A percentile compares a stretch with the other conserved stretches of the same genome.
Evolutionary conservation across 208 protist species (phyloP).

Genomic region (Trypanosoma congolense): DNA sequence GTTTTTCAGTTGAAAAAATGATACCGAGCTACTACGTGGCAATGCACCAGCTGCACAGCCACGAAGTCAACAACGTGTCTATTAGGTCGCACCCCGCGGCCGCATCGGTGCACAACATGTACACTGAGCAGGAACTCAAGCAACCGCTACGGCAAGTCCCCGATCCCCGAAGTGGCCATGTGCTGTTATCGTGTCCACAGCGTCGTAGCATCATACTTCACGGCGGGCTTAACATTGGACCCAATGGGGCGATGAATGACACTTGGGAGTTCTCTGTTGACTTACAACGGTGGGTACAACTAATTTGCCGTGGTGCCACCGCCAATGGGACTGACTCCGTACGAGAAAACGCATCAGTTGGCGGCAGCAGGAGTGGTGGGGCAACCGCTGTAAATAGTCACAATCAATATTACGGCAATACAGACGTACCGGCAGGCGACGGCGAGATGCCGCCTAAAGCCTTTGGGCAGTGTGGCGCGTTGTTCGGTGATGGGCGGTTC

Average conservation of each 20-base stretch:
- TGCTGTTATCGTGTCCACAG: slow-evolving; percentile 30
- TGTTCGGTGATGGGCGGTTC: slow-evolving; percentile 26
- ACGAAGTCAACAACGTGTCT: not conserved
- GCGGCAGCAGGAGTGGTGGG: not conserved
- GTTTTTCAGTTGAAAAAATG: not conserved
- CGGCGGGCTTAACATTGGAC: slow-evolving; percentile 36
- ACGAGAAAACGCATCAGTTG: not conserved
- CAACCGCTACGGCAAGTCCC: slow-evolving; percentile 28
- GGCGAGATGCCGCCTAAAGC: slow-evolving; percentile 33
- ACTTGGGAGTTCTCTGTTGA: slow-evolving; percentile 47
- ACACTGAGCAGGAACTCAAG: slow-evolving; percentile 17
- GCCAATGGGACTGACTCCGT: not conserved
- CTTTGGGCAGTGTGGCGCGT: slow-evolving; percentile 46
- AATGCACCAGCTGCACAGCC: slow-evolving; percentile 5
- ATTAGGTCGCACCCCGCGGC: not conserved
- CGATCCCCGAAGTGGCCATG: slow-evolving; percentile 42
- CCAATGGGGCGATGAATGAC: slow-evolving; percentile 38
- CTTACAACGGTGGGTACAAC: slow-evolving; percentile 33
- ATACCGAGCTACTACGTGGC: slow-evolving; percentile 9
- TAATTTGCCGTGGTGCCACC: slow-evolving; percentile 20
- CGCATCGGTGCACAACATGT: slow-evolving; percentile 8
- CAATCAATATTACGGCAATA: not conserved
- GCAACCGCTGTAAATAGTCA: not conserved
- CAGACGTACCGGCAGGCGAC: not conserved
- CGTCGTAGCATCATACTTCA: slow-evolving; percentile 44